A percentile compares a stretch with the other conserved stretches of the same genome.
phyloP scores from a whole-genome alignment of 1,284 basidiomycete species.

The Sphagnurus paluster region DNA sequence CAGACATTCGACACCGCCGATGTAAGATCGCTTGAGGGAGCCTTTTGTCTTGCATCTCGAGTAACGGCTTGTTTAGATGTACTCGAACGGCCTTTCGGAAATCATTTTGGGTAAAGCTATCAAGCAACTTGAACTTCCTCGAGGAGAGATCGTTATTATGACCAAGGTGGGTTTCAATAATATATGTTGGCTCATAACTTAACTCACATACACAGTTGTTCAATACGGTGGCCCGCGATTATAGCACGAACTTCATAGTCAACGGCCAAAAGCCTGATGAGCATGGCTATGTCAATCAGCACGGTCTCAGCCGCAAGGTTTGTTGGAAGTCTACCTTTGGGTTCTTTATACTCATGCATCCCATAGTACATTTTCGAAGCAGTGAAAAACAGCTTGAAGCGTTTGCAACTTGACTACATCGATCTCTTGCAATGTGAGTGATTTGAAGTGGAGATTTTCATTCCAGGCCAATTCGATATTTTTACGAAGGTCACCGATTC shows the following conservation, averaged over 20 bases:
- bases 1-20: slow-evolving; percentile 72
- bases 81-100: slow-evolving; percentile 76
- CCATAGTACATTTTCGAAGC: slow-evolving; percentile 69
- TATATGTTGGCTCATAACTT: not conserved
- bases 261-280: slow-evolving; percentile 32
- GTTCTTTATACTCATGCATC: not conserved
- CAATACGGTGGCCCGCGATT: slow-evolving; percentile 34
- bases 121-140: slow-evolving; percentile 66
- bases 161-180: slow-evolving; percentile 56
- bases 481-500: slow-evolving; percentile 50
- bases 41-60: not conserved
- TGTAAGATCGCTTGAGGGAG: slow-evolving; percentile 27
- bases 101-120: slow-evolving; percentile 79
- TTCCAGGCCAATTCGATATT: not conserved
- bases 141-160: slow-evolving; percentile 76
- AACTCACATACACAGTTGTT: slow-evolving; percentile 30
- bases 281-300: slow-evolving; percentile 59
- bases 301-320: slow-evolving; percentile 54
- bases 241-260: slow-evolving; percentile 18
- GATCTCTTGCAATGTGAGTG: slow-evolving; percentile 61
- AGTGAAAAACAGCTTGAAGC: slow-evolving; percentile 63
- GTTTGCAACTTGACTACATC: slow-evolving; percentile 71
- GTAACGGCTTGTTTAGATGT: slow-evolving; percentile 38
- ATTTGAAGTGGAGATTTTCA: not conserved
- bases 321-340: not conserved